A percentile compares a stretch with the other conserved stretches of the same genome.
These are phyloP conservation scores for Colletotrichum musae DNA, from an alignment of 2,329 filamentous ascomycete species.

Conservation along the genomic window DNA sequence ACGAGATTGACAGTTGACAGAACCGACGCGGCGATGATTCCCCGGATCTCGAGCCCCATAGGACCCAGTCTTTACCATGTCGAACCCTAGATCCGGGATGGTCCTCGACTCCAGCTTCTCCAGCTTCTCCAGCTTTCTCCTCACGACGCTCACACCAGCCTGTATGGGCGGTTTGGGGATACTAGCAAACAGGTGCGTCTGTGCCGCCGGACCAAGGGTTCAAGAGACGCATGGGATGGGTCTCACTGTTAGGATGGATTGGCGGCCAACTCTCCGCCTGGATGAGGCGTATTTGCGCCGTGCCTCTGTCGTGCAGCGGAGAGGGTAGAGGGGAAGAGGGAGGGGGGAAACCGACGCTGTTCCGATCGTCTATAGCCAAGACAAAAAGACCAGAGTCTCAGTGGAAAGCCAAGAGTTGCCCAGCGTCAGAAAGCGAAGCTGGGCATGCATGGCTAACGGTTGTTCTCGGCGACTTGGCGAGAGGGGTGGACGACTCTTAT, in stretches of 20 bases:
- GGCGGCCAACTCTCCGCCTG: neutral
- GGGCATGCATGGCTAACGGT: slow-evolving; percentile 36
- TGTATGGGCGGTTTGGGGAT: neutral
- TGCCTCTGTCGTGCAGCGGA: neutral
- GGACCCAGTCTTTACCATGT: neutral
- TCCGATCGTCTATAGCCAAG: slow-evolving; percentile 17
- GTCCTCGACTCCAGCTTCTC: neutral
- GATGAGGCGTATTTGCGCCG: slow-evolving; percentile 28
- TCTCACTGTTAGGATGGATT: neutral
- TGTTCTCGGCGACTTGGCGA: slow-evolving; percentile 37
- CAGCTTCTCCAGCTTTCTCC: neutral
- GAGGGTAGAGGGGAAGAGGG: neutral
- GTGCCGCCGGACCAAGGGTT: neutral
- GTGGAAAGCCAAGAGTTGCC: slow-evolving; percentile 36
- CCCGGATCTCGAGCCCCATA: slow-evolving; percentile 29
- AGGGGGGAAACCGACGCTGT: neutral
- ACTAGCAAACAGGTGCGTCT: neutral
- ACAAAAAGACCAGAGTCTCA: slow-evolving; percentile 6
- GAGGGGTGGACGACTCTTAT: slow-evolving; percentile 19
- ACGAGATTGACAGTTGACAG: slow-evolving; percentile 21
- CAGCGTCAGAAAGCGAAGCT: slow-evolving; percentile 33
- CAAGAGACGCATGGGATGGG: neutral
- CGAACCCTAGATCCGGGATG: slow-evolving; percentile 16
- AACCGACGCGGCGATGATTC: slow-evolving; percentile 29
- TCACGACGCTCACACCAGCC: too few species aligned